phyloP scores from a whole-genome alignment of 2,329 filamentous ascomycete genomes.

The Paraphoma sp. region DNA sequence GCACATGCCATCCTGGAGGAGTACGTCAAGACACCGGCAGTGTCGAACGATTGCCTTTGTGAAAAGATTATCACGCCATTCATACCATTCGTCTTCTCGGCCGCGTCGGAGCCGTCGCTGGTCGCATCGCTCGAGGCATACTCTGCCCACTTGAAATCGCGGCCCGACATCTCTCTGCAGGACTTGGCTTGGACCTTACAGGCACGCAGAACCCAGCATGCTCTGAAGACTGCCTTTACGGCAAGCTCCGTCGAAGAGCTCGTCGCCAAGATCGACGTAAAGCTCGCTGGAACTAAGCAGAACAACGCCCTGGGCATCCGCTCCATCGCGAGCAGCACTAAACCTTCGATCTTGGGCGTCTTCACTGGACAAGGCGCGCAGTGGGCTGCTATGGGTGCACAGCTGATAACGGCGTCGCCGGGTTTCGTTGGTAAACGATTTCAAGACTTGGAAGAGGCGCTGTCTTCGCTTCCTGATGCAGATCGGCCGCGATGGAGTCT shows the following conservation, averaged over 20 bases:
- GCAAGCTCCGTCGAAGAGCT: slow-evolving; percentile 3
- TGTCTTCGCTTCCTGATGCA: slow-evolving; percentile 35
- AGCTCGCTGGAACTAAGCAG: background rate
- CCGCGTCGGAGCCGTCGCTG: slow-evolving; percentile 2
- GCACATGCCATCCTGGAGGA: slow-evolving; percentile 30
- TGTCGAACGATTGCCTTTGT: background rate
- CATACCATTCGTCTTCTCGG: slow-evolving; percentile 10
- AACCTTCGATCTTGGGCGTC: slow-evolving; percentile 47
- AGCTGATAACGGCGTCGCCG: slow-evolving; percentile 38
- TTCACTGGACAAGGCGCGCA: slow-evolving; percentile 56
- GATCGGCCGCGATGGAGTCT: slow-evolving; percentile 27
- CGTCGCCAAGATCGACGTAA: too few relatives aligned
- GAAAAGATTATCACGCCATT: background rate
- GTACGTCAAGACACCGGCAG: background rate
- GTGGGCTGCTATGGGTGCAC: slow-evolving; percentile 50
- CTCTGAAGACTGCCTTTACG: background rate
- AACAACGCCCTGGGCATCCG: slow-evolving; percentile 14
- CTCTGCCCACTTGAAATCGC: background rate
- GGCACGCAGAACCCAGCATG: background rate
- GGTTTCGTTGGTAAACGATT: slow-evolving; percentile 7
- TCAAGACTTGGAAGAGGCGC: background rate
- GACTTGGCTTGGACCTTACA: slow-evolving; percentile 1
- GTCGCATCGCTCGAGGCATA: background rate
- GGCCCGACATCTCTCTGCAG: background rate
- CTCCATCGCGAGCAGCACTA: background rate